Evolutionary conservation across 176 grass and related monocot species (phyloP), one percentile per base, ranked within the genome.

Genomic region (Hordeum marinum): DNA sequence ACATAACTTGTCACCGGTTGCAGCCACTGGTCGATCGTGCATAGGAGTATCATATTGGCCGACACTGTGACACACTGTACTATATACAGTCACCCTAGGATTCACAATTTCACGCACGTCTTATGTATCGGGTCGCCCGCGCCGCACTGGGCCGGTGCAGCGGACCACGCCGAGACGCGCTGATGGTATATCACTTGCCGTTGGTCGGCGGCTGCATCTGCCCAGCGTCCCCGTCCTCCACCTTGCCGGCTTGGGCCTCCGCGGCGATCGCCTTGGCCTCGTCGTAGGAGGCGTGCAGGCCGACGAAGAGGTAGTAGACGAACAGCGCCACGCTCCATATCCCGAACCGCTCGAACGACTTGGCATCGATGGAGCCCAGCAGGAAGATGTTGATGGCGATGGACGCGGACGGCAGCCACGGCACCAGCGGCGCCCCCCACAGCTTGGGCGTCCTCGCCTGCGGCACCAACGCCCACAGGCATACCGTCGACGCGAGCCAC

Each of bases 281-380:
- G 75, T 98, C 95, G 69, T 95, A 98, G 17, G 95, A 95, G 15
- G 95, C 95, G 72, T 98, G 95, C 13, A 98, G 88, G 2, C 96
- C 96, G n/a, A 99, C 39, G 66, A 96, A 91, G 55, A 99, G 48
- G 91, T 99, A 99, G 87, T 99, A 96, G 1, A 94, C 54, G 32
- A 99, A 80, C 76, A 96, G 88, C 48, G 61, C 40, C 4, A 8
- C 77, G 20, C 86, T 91, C 96, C 96, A 99, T 45, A 92, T 29
- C 23, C 90, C 91, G 83, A 99, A 99, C 63, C 93, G 63, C 78
- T 77, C 68, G 82, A 94, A 99, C 8, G 96, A 99, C 37, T 84
- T 89, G 59, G 40, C 7, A 83, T 99, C 93, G 79, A 99, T 99
- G 75, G 96, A 99, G 0, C 96, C 96, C 6, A 99, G 87, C 66